phyloP scores from a whole-genome alignment of 805 yeast genomes.

The Pichia deserticola region DNA sequence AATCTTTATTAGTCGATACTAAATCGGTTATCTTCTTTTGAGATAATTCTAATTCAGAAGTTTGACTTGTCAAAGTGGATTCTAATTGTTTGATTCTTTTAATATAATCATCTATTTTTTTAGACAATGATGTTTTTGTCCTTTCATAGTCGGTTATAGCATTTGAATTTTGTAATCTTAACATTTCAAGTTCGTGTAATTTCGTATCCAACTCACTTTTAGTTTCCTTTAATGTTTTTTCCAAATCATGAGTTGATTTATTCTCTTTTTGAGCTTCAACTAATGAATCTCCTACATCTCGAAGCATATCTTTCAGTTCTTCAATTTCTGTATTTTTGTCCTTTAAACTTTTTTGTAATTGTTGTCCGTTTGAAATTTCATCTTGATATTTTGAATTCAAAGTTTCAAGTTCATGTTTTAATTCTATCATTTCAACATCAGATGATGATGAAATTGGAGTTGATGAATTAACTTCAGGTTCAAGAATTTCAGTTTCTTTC shows the following conservation, averaged over 20 bases:
- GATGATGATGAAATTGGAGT: neutral
- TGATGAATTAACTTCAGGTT: neutral
- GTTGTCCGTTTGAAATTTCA: slow-evolving; percentile 8
- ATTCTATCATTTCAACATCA: slow-evolving; percentile 18
- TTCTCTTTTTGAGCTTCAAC: slow-evolving; percentile 49
- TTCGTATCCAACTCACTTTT: slow-evolving; percentile 8
- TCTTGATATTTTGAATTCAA: slow-evolving; percentile 7
- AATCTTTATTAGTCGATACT: neutral
- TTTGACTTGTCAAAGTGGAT: slow-evolving; percentile 11
- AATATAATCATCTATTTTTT: slow-evolving; percentile 16
- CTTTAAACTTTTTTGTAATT: slow-evolving; percentile 28
- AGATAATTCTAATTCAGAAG: slow-evolving; percentile 15
- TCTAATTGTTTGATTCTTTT: slow-evolving; percentile 17
- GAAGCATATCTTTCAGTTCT: slow-evolving; percentile 65
- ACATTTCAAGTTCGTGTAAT: slow-evolving; percentile 21
- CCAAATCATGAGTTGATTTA: slow-evolving; percentile 4
- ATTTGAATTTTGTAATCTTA: slow-evolving; percentile 31
- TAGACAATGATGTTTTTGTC: slow-evolving; percentile 20
- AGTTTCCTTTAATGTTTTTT: neutral
- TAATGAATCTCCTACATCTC: slow-evolving; percentile 69
- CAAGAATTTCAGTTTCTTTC: neutral
- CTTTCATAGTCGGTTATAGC: slow-evolving; percentile 31
- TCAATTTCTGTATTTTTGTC: slow-evolving; percentile 57
- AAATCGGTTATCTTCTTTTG: slow-evolving; percentile 13
- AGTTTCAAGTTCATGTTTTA: slow-evolving; percentile 21